Percentiles rank a stretch among this genome's conserved stretches.
Evolutionary conservation across 2,329 filamentous ascomycete genomes (phyloP).

Genomic region (Colletotrichum salicis): DNA sequence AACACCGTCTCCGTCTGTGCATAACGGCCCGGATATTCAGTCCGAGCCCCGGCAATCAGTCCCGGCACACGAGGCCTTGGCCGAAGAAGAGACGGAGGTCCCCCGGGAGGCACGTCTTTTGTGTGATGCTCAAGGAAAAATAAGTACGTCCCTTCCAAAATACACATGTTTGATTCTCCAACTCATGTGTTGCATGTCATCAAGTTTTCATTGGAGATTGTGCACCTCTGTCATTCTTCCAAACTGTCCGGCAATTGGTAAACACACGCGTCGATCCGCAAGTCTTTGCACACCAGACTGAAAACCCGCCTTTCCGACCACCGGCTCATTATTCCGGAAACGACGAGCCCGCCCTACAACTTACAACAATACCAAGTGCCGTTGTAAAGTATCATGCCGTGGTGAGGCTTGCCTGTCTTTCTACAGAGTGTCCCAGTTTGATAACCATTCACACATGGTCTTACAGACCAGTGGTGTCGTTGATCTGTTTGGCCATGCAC

Average conservation of each 20-base stretch:
- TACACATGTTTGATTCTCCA: background rate
- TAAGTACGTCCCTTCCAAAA: conserved; percentile 41
- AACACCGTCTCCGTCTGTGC: conserved; percentile 30
- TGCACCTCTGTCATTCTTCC: conserved; percentile 66
- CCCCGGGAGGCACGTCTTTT: conserved; percentile 63
- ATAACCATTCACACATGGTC: conserved; percentile 8
- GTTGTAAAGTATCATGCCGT: conserved; percentile 38
- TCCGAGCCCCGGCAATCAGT: background rate
- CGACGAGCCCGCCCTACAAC: conserved; percentile 40
- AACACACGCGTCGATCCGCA: conserved; percentile 58
- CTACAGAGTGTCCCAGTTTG: background rate
- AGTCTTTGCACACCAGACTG: conserved; percentile 61
- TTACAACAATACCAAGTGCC: conserved; percentile 30
- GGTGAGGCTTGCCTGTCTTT: conserved; percentile 37
- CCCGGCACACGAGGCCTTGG: conserved; percentile 39
- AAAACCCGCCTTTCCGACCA: conserved; percentile 55
- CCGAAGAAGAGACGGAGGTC: conserved; percentile 65
- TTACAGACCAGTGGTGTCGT: conserved; percentile 55
- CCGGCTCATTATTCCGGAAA: conserved; percentile 20
- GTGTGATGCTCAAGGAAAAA: conserved; percentile 62
- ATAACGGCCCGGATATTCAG: conserved; percentile 9
- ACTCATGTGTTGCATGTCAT: background rate
- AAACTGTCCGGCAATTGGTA: conserved; percentile 64
- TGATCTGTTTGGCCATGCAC: conserved; percentile 58
- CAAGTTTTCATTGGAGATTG: conserved; percentile 65